Evolutionary conservation across 202 grass and related monocot genomes (phyloP), one percentile per base, ranked within the genome.

Genomic region (Bolboschoenoplectus hybrid): DNA sequence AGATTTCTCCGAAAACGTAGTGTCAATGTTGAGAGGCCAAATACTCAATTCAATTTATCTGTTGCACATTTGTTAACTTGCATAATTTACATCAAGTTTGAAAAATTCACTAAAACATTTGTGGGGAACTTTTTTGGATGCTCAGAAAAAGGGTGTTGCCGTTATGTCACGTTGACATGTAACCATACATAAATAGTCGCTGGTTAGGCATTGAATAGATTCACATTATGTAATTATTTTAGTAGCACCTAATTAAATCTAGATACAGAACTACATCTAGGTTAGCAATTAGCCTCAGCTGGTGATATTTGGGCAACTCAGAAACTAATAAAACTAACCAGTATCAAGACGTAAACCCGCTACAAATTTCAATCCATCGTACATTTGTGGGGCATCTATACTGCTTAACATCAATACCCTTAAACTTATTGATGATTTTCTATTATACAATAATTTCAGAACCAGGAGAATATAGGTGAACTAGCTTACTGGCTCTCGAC

Each of bases 401-500:
- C 20, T 20, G 8, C 0, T 1, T 16, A 7, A 58, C 62, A 85
- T 86, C 38, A 82, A 82, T 82, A 50, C 39, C 85, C 16, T 46
- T 49, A 58, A 72, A n/a, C 56, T 55, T 63, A 35, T 81, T 89
- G 35, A 66, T 56, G 53, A 84, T 45, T 61, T 87, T 78, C 13
- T 86, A 79, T 47, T 41, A 19, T 63, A 56, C 47, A 47, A 57
- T 85, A 85, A n/a, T 72, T 87, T 46, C 86, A 98, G 95, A 90
- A 87, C 47, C 82, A 89, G 51, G 85, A 93, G 78, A 94, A 55
- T 90, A 81, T 85, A 89, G 80, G 82, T 53, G 91, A 93, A 84
- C 86, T 95, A 67, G 86, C 93, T 84, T 98, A 98, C 84, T 98
- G 96, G 96, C 82, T 98, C 79, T 98, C 96, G 1, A 95, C 93